Base-by-base conservation (phyloP, 768 basidiomycete genomes). In the Boletus patriciae region DNA sequence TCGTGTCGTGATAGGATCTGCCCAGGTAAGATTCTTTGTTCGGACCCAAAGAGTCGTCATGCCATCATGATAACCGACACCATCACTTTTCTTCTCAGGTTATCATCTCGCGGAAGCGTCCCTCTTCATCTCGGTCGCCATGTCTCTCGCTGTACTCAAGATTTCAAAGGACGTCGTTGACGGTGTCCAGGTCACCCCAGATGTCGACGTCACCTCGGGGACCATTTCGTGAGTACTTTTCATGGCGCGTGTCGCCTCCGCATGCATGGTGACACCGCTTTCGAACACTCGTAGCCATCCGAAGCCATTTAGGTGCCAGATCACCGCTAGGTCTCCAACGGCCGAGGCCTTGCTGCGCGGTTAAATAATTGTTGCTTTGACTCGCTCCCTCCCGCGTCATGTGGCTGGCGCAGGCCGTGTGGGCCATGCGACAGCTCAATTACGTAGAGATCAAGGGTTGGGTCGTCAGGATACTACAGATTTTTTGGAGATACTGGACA, bases 231-330 rank as follows among this genome's bases (percentile, higher is more conserved):
- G 52, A 29, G 76, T 64, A 1, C 1, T 43, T 27, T 12, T 19
- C 9, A 11, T n/a, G 16, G 8, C 3, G 10, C 25, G 4, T 6
- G 7, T 16, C 1, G 0, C 5, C 7, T n/a, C 18, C 4, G 9
- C 21, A 11, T 10, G 11, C 9, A 11, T 34, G 10, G 2, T 46
- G 44, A 42, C 31, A 15, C 18, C 15, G 18, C 6, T 42, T 34
- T 29, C 18, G 16, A 41, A 44, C 15, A 3, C 13, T 0, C 3
- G 2, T 46, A 70, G 68, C 15, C 84, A 84, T 61, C 82, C 80
- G 3, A 79, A 77, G 59, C 80, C 83, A 21, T 85, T 83, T 68
- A 78, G 74, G 59, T 86, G 80, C 66, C 66, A 69, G n/a, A 78
- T 86, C 59, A 78, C 69, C 43, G 80, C 82, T 16, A 78, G 83